Conservation (phyloP, 208 protist species). For the Wallacemonas sp. region DNA sequence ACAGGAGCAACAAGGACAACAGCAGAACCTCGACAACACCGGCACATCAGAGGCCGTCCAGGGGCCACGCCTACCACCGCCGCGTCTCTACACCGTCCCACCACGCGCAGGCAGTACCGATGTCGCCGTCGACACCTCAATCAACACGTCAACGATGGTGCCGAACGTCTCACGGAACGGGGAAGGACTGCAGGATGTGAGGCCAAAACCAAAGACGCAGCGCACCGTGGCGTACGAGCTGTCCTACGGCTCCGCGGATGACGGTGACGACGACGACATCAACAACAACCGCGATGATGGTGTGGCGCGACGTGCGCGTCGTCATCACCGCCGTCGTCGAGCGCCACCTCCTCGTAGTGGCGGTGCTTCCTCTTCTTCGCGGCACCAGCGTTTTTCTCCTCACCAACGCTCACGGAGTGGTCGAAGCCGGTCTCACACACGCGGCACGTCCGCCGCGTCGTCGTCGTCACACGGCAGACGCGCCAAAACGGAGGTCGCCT, state of each 20-base stretch:
- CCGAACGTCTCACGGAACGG: too few relatives aligned
- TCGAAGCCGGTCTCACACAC: too few relatives aligned
- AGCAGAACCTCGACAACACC: not conserved
- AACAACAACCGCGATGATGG: not conserved
- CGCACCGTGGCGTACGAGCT: conserved; percentile 7
- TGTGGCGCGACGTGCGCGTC: not conserved
- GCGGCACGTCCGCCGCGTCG: not conserved
- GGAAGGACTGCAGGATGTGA: not conserved
- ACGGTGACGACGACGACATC: not conserved
- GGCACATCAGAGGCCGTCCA: not conserved
- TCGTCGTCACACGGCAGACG: not conserved
- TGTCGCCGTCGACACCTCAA: not conserved
- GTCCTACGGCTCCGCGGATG: conserved; percentile 12
- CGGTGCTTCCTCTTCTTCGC: too few relatives aligned
- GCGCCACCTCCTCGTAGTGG: not conserved
- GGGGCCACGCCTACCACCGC: not conserved
- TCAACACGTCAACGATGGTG: too few relatives aligned
- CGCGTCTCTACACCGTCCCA: conserved; percentile 5
- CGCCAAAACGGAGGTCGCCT: not conserved
- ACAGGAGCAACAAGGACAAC: not conserved
- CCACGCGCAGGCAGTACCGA: not conserved
- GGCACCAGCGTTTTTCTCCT: too few relatives aligned
- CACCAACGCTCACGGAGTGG: too few relatives aligned
- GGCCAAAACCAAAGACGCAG: not conserved
- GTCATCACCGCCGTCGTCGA: not conserved